phyloP scores from a whole-genome alignment of 495 filamentous ascomycete species.

The Thermothielavioides terrestris region DNA sequence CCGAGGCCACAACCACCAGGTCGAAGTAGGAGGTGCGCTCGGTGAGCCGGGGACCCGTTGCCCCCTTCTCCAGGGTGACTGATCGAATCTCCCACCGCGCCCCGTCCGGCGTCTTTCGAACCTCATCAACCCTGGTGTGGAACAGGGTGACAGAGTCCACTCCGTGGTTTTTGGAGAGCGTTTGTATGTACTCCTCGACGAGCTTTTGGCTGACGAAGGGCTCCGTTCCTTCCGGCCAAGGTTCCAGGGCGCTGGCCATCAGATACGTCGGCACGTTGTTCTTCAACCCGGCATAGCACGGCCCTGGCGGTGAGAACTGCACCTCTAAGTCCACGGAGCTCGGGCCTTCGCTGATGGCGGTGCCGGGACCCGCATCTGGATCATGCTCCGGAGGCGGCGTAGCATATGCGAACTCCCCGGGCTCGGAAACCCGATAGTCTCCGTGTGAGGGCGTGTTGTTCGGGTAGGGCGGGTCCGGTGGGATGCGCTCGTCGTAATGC shows the following conservation, averaged over 20 bases:
- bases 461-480: slow-evolving; percentile 51
- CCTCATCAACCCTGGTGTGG: slow-evolving; percentile 49
- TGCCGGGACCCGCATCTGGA: background rate
- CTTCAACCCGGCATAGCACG: slow-evolving; percentile 49
- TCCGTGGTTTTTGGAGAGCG: slow-evolving; percentile 41
- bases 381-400: slow-evolving; percentile 13
- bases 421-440: slow-evolving; percentile 15
- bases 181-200: slow-evolving; percentile 52
- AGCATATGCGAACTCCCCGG: slow-evolving; percentile 11
- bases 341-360: background rate
- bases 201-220: slow-evolving; percentile 47
- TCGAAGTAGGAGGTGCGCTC: slow-evolving; percentile 39
- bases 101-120: slow-evolving; percentile 35
- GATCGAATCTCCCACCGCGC: slow-evolving; percentile 44
- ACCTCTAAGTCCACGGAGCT: slow-evolving; percentile 10
- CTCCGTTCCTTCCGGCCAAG: slow-evolving; percentile 52
- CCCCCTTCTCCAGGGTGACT: slow-evolving; percentile 26
- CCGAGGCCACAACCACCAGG: slow-evolving; percentile 48
- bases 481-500: slow-evolving; percentile 54
- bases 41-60: background rate
- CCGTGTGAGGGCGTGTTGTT: slow-evolving; percentile 34
- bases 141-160: slow-evolving; percentile 44
- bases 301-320: slow-evolving; percentile 30
- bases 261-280: slow-evolving; percentile 59
- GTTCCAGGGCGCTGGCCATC: slow-evolving; percentile 49